Percentiles rank a stretch among this genome's conserved stretches.
Evolutionary conservation across 2,329 filamentous ascomycete genomes (phyloP).

Genomic region (Penicillium occitanis): DNA sequence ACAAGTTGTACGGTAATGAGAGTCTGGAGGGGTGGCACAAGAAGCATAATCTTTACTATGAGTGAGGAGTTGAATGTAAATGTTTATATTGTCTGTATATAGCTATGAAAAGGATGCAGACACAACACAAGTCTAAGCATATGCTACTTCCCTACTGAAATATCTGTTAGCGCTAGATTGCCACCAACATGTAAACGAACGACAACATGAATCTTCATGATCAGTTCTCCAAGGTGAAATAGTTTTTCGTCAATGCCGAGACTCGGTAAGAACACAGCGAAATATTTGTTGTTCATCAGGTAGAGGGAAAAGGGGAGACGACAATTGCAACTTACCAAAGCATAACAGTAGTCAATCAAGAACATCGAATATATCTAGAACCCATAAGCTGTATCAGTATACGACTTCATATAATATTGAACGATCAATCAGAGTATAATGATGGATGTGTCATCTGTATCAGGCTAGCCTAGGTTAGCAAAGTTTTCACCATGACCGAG

Average conservation of each 20-base stretch:
- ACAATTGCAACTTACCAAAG: constrained; percentile 9
- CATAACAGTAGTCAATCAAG: background rate
- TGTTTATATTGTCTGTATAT: background rate
- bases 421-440: background rate
- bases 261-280: constrained; percentile 67
- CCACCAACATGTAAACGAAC: background rate
- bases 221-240: constrained; percentile 68
- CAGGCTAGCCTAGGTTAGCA: constrained; percentile 32
- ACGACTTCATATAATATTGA: background rate
- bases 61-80: constrained; percentile 25
- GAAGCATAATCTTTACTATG: constrained; percentile 38
- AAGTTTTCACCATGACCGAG: constrained; percentile 20
- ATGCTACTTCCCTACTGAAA: background rate
- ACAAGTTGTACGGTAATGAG: constrained; percentile 39
- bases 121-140: background rate
- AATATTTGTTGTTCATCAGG: constrained; percentile 59
- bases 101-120: background rate
- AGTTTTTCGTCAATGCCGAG: constrained; percentile 56
- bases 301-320: constrained; percentile 8
- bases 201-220: constrained; percentile 16
- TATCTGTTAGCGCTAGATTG: constrained; percentile 26
- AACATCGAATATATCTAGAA: constrained; percentile 2
- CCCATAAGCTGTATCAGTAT: constrained; percentile 11
- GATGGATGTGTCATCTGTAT: constrained; percentile 40
- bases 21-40: constrained; percentile 51